These are phyloP conservation scores for Rhodotorula glutinis DNA, from an alignment of 1,284 basidiomycete species.

Conservation along the genomic window DNA sequence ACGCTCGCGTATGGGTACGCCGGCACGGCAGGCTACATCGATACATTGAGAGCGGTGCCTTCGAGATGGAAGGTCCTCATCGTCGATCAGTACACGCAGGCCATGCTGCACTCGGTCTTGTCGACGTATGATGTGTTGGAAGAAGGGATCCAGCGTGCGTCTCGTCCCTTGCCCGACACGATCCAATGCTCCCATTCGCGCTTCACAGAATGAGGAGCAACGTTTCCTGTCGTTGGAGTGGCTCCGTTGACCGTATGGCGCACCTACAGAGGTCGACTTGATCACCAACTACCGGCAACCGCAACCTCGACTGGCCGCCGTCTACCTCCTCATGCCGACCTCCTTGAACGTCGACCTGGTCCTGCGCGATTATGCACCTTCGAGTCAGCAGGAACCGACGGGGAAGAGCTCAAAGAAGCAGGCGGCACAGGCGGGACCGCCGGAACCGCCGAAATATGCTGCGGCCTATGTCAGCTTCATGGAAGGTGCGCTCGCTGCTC, in stretches of 20 bases:
- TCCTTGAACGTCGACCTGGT: conserved; percentile 88
- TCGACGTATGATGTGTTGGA: conserved; percentile 90
- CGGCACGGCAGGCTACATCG: conserved; percentile 40
- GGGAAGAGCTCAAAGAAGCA: conserved; percentile 32
- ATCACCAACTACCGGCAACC: conserved; percentile 60
- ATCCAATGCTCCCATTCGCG: no score
- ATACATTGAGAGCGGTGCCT: conserved; percentile 38
- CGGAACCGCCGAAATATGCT: conserved; percentile 65
- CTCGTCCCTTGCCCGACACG: neutral
- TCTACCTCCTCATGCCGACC: conserved; percentile 94
- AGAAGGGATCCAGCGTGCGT: conserved; percentile 87
- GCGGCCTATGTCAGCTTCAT: conserved; percentile 92
- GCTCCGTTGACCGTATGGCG: no score
- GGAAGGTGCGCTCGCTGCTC: conserved; percentile 63
- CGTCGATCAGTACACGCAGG: conserved; percentile 86
- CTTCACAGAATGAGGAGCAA: no score
- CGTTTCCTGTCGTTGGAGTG: no score
- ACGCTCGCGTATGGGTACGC: neutral
- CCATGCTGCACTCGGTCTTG: conserved; percentile 77
- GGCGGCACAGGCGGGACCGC: conserved; percentile 9
- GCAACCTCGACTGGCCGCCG: conserved; percentile 76
- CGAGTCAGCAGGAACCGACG: neutral
- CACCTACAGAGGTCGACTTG: conserved; percentile 50
- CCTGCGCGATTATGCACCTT: conserved; percentile 68
- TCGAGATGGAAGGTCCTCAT: conserved; percentile 89